These are phyloP conservation scores for Capsicum pubescens DNA, from an alignment of 257 asterid genomes.

Conservation along the genomic window DNA sequence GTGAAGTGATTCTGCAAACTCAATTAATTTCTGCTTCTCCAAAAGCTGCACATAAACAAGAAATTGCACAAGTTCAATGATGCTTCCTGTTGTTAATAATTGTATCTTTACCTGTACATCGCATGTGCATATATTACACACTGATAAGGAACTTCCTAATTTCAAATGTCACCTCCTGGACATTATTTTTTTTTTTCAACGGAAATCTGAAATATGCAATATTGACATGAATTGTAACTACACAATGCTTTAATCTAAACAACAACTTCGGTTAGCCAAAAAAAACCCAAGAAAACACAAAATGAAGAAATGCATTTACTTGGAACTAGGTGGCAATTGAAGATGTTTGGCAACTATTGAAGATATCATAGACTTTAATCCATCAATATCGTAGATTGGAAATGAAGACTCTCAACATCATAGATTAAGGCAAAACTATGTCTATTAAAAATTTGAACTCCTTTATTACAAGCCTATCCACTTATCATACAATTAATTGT, in stretches of 20 bases:
- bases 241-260: not conserved
- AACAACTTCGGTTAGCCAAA: not conserved
- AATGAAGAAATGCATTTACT: slow-evolving; percentile 14
- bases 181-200: not conserved
- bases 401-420: not conserved
- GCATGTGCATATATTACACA: not conserved
- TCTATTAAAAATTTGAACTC: not conserved
- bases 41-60: slow-evolving; percentile 67
- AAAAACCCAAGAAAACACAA: not conserved
- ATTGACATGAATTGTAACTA: slow-evolving; percentile 22
- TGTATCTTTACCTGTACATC: not conserved
- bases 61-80: slow-evolving; percentile 29
- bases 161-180: slow-evolving; percentile 10
- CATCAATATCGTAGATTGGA: not conserved
- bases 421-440: not conserved
- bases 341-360: not conserved
- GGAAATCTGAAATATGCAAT: not conserved
- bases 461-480: slow-evolving; percentile 12
- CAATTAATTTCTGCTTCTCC: slow-evolving; percentile 93
- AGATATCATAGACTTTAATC: not conserved
- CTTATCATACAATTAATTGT: not conserved
- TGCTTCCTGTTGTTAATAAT: not conserved
- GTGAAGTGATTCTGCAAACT: slow-evolving; percentile 97
- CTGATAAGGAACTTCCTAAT: not conserved
- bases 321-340: slow-evolving; percentile 1